These are phyloP conservation scores for Flueggea neowawraea DNA, from an alignment of 441 rosid genomes.

Conservation along the genomic window DNA sequence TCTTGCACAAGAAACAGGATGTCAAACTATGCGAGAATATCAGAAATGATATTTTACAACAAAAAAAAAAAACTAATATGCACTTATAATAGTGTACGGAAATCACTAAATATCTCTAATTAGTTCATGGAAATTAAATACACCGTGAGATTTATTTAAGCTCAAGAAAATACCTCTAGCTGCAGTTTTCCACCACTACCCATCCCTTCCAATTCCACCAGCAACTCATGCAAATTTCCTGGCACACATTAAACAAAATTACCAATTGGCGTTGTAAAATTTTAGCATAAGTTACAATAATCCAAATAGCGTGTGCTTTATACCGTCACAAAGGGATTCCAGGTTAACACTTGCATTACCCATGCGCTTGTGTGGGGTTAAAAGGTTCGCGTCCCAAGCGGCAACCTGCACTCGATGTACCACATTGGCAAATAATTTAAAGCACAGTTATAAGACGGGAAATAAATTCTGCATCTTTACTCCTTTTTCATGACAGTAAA, in stretches of 20 bases:
- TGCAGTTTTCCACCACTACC: slow-evolving; percentile 93
- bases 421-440: background rate
- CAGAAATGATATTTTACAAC: too few relatives aligned
- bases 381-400: slow-evolving; percentile 99
- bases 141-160: slow-evolving; percentile 2
- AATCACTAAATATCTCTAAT: too few relatives aligned
- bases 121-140: too few relatives aligned
- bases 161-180: slow-evolving; percentile 66
- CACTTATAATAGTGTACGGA: too few relatives aligned
- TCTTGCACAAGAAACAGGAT: too few relatives aligned
- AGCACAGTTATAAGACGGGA: background rate
- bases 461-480: too few relatives aligned
- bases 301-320: slow-evolving; percentile 18
- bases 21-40: too few relatives aligned
- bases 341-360: slow-evolving; percentile 69
- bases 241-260: slow-evolving; percentile 16
- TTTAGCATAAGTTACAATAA: too few relatives aligned
- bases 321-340: slow-evolving; percentile 77
- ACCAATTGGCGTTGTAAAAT: too few relatives aligned
- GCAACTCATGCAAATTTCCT: slow-evolving; percentile 74
- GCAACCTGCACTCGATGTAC: slow-evolving; percentile 52
- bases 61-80: too few relatives aligned
- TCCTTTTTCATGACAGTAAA: background rate
- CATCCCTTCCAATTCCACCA: slow-evolving; percentile 93
- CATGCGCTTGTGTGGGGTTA: slow-evolving; percentile 97